A percentile compares a stretch with the other conserved stretches of the same genome.
phyloP scores from a whole-genome alignment of 2,329 filamentous ascomycete species.

The Thelonectria olida region DNA sequence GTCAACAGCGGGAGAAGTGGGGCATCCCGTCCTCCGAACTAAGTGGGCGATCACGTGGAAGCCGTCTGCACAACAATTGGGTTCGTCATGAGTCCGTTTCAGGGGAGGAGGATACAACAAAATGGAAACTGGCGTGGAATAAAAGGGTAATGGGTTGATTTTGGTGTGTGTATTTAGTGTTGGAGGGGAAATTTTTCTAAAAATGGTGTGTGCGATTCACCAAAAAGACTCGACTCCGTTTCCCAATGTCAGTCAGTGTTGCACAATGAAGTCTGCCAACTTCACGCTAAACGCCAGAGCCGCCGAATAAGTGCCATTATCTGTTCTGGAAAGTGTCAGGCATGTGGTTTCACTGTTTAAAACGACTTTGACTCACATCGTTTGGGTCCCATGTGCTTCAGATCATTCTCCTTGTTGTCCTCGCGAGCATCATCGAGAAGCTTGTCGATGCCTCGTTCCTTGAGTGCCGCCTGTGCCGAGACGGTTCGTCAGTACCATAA shows the following conservation, averaged over 20 bases:
- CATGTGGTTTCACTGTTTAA: neutral
- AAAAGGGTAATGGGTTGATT: neutral
- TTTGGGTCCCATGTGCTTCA: constrained; percentile 55
- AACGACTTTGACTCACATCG: constrained; percentile 42
- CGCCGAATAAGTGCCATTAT: neutral
- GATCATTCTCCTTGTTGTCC: constrained; percentile 88
- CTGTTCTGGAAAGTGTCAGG: constrained; percentile 19
- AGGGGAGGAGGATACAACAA: neutral
- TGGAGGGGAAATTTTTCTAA: constrained; percentile 1
- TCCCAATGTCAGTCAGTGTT: neutral
- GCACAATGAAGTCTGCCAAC: neutral
- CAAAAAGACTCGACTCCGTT: constrained; percentile 2
- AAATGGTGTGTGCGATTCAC: neutral
- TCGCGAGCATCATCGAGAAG: constrained; percentile 92
- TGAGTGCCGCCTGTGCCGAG: constrained; percentile 68
- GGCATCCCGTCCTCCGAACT: neutral
- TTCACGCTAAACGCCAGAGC: neutral
- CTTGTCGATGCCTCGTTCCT: constrained; percentile 89
- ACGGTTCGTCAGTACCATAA: neutral
- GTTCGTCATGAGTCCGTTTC: neutral
- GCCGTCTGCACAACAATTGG: neutral
- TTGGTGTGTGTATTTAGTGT: neutral
- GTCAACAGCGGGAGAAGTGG: constrained; percentile 31
- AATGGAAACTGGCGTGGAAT: too few species aligned
- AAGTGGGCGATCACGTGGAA: constrained; percentile 15